These are phyloP conservation scores for Chaetothyriales sp. DNA, from an alignment of 2,329 filamentous ascomycete genomes.

Conservation along the genomic window DNA sequence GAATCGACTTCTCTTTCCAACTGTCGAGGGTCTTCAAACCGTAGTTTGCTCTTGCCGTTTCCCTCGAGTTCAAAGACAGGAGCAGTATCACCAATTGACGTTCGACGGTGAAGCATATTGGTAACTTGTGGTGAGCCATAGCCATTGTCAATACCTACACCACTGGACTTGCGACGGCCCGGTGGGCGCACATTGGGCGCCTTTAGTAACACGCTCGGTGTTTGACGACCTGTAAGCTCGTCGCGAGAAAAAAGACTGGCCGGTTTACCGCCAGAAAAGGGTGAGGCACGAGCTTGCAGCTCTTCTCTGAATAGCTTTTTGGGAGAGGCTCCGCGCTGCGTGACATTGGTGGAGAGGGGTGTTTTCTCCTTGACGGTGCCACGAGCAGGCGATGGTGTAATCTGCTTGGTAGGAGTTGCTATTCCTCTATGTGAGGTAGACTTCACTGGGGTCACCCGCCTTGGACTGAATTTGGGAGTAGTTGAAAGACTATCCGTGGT, in stretches of 20 bases:
- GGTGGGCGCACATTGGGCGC: slow-evolving; percentile 24
- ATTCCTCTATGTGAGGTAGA: slow-evolving; percentile 12
- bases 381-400: slow-evolving; percentile 32
- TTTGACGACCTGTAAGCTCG: slow-evolving; percentile 41
- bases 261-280: slow-evolving; percentile 19
- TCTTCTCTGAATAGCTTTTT: slow-evolving; percentile 35
- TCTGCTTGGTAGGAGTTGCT: slow-evolving; percentile 24
- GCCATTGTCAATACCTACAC: slow-evolving; percentile 56
- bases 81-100: slow-evolving; percentile 56
- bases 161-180: slow-evolving; percentile 46
- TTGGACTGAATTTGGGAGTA: slow-evolving; percentile 22
- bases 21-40: slow-evolving; percentile 52
- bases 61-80: slow-evolving; percentile 47
- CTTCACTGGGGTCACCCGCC: slow-evolving; percentile 17
- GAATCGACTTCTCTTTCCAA: slow-evolving; percentile 51
- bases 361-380: slow-evolving; percentile 39
- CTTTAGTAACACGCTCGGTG: slow-evolving; percentile 51
- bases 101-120: slow-evolving; percentile 55
- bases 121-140: slow-evolving; percentile 63
- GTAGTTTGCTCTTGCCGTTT: slow-evolving; percentile 33
- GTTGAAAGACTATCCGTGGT: slow-evolving; percentile 33
- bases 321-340: slow-evolving; percentile 35
- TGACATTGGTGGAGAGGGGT: slow-evolving; percentile 32
- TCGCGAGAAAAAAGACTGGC: slow-evolving; percentile 41
- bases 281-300: slow-evolving; percentile 27